Percentiles rank a stretch among this genome's conserved stretches.
Evolutionary conservation across 2,329 filamentous ascomycete genomes (phyloP).

Genomic region (Stemphylium beticola): DNA sequence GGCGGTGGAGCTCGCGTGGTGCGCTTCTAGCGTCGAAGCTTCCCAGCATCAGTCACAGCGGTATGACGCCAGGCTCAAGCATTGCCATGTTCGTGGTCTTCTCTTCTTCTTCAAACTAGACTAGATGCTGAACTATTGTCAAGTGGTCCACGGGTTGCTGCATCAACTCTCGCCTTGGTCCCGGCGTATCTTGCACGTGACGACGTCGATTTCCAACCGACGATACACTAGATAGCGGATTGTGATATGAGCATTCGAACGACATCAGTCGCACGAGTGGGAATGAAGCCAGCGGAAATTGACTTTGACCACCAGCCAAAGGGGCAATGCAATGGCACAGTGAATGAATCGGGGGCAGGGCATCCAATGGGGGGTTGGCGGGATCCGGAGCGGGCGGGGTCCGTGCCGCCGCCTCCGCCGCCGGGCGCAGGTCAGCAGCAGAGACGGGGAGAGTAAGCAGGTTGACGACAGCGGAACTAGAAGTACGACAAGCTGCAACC

Average conservation of each 20-base stretch:
- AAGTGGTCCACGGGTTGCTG: too few species aligned
- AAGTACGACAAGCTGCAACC: constrained; percentile 12
- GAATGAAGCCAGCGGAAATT: not conserved
- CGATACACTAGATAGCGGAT: too few species aligned
- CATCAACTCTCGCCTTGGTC: too few species aligned
- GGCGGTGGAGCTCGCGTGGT: constrained; percentile 9
- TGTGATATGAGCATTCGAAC: too few species aligned
- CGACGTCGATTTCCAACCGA: not conserved
- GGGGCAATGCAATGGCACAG: too few species aligned
- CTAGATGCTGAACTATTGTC: too few species aligned
- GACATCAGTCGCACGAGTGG: not conserved
- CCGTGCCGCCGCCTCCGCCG: not conserved
- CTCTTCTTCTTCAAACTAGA: too few species aligned
- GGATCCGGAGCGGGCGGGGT: constrained; percentile 3
- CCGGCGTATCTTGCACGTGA: not conserved
- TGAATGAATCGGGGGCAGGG: constrained; percentile 1
- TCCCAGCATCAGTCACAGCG: not conserved
- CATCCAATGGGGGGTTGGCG: too few species aligned
- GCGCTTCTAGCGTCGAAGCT: constrained; percentile 9
- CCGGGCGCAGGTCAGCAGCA: not conserved
- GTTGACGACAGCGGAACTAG: constrained; percentile 3
- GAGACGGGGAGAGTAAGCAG: not conserved
- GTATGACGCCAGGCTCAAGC: constrained; percentile 2
- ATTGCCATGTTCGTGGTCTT: not conserved
- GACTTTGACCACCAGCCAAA: not conserved